Base-by-base conservation (phyloP, 768 basidiomycete genomes). In the Naematelia aurantialba region DNA sequence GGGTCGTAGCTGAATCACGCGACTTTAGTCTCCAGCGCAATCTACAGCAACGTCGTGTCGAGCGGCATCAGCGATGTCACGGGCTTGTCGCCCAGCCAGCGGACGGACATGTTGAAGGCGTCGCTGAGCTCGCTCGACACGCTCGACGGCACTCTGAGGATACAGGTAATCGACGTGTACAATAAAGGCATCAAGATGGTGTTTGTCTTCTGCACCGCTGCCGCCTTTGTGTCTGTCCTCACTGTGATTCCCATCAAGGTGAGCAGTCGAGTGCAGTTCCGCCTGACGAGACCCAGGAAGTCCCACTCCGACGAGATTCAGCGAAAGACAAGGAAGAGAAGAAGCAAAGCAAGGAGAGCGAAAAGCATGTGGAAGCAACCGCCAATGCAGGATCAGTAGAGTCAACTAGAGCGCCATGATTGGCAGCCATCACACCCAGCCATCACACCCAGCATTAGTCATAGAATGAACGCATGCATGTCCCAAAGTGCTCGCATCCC, bases 21-120 rank as follows among this genome's bases (percentile, higher is more conserved):
- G 25, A 19, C 8, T 19, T 13, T 61, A 45, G 68, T 70, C 29
- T 60, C 62, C 34, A 74, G 71, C 60, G 72, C 75, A 1, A 66
- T 76, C 13, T 66, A 71, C 56, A 66, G 74, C 45, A 71, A 67
- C 51, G 30, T 64, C n/a, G 62, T 73, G 8, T 49, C 55, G 13
- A 42, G 24, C 19, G 19, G 45, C 14, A 59, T 46, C 42, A 42
- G 19, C 59, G 64, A 19, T 21, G 29, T 48, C 19, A n/a, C 45
- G 29, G 50, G n/a, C 45, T 52, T 56, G 24, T 21, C 51, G 13
- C 24, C 56, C 57, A 12, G 56, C 57, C 13, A 49, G 31, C 54
- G 57, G 45, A 14, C 34, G 52, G 12, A 55, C 30, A 19, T 61
- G 5, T 42, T 56, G 22, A 10, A 34, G 1, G 55, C 65, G 2